Conservation (phyloP, 108 stramenopile species). For the Schizochytrium sp. region DNA sequence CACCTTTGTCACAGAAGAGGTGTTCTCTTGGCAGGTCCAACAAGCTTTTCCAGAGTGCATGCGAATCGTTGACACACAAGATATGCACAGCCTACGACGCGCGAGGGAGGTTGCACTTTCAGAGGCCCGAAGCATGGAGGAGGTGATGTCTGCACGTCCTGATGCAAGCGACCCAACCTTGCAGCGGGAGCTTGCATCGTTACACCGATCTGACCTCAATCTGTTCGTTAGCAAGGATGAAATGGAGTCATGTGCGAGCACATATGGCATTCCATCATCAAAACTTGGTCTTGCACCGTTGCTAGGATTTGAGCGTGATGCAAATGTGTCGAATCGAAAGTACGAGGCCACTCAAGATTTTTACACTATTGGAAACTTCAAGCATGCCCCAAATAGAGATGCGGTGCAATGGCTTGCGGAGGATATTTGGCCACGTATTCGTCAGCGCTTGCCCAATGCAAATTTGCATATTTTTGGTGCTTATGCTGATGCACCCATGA, state of each 20-base stretch:
- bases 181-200: slow-evolving; percentile 75
- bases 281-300: slow-evolving; percentile 79
- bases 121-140: slow-evolving; percentile 34
- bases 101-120: slow-evolving; percentile 74
- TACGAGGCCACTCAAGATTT: slow-evolving; percentile 68
- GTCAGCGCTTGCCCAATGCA: slow-evolving; percentile 71
- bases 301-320: slow-evolving; percentile 63
- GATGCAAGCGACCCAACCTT: slow-evolving; percentile 59
- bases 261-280: slow-evolving; percentile 67
- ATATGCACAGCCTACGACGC: slow-evolving; percentile 81
- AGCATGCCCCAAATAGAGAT: slow-evolving; percentile 83
- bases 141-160: neutral
- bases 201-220: slow-evolving; percentile 78
- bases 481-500: slow-evolving; percentile 70
- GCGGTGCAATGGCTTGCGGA: slow-evolving; percentile 73
- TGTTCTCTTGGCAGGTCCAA: slow-evolving; percentile 78
- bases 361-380: slow-evolving; percentile 78
- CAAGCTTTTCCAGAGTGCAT: slow-evolving; percentile 71
- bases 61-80: slow-evolving; percentile 86
- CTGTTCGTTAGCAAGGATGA: slow-evolving; percentile 80
- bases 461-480: slow-evolving; percentile 79
- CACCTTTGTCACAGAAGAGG: slow-evolving; percentile 83
- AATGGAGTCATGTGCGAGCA: slow-evolving; percentile 66
- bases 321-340: slow-evolving; percentile 3
- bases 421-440: slow-evolving; percentile 80